Conservation (phyloP, 2,329 filamentous ascomycete genomes). For the Ophiobolus disseminans region DNA sequence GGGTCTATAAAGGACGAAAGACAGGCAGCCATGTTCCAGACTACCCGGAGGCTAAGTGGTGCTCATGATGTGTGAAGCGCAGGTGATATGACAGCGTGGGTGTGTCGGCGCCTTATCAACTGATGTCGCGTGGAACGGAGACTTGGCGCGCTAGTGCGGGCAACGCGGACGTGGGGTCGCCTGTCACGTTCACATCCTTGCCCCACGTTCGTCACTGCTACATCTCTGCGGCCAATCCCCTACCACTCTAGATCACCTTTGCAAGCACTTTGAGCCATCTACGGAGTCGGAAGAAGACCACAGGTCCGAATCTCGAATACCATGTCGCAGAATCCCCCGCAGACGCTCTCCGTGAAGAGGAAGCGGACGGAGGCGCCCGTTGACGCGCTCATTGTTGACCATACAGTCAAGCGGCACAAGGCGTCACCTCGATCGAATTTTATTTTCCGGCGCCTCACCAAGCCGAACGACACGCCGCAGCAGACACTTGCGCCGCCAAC, state of each 20-base stretch:
- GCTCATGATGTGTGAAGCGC: constrained; percentile 25
- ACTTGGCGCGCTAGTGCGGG: constrained; percentile 9
- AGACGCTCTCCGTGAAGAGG: constrained; percentile 57
- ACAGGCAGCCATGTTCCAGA: constrained; percentile 33
- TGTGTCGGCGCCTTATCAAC: constrained; percentile 12
- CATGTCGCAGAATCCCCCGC: constrained; percentile 34
- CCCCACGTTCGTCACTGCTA: constrained; percentile 22
- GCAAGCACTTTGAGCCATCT: neutral
- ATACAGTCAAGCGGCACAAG: constrained; percentile 19
- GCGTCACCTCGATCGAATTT: constrained; percentile 13
- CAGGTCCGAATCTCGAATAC: neutral
- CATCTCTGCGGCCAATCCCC: neutral
- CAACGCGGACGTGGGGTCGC: constrained; percentile 12
- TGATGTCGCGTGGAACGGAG: constrained; percentile 17
- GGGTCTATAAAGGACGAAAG: neutral
- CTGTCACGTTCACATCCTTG: neutral
- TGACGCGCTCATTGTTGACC: constrained; percentile 54
- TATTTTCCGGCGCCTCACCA: constrained; percentile 32
- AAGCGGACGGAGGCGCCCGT: constrained; percentile 64
- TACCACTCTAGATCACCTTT: neutral
- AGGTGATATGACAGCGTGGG: constrained; percentile 15
- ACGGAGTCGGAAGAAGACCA: no score
- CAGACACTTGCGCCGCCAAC: constrained; percentile 21
- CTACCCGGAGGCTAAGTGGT: constrained; percentile 6
- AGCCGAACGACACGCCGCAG: constrained; percentile 23